Conservation (phyloP, 192 early-diverging fungal genomes). For the Coemansia sp. region DNA sequence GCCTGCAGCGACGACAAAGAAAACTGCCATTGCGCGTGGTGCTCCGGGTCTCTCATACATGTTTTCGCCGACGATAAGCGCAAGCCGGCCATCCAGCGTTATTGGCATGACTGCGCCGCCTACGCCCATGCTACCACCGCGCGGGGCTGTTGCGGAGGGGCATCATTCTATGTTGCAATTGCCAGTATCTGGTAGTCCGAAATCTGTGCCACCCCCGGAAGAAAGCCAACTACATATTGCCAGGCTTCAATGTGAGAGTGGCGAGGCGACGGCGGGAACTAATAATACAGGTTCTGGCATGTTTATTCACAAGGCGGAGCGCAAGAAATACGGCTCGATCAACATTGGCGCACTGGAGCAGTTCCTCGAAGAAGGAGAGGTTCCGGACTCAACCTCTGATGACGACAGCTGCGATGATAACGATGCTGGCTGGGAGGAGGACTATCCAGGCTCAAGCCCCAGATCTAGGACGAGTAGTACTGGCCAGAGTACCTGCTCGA, state of each 20-base stretch:
- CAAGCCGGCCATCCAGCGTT: conserved; percentile 51
- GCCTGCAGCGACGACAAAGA: conserved; percentile 30
- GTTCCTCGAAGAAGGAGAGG: conserved; percentile 49
- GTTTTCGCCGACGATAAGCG: conserved; percentile 46
- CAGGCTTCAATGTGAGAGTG: not conserved
- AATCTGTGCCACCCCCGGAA: not conserved
- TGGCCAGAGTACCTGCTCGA: conserved; percentile 30
- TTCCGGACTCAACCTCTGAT: conserved; percentile 46
- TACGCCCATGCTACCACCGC: not conserved
- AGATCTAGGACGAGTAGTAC: conserved; percentile 2
- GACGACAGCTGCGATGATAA: conserved; percentile 20
- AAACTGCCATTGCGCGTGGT: conserved; percentile 42
- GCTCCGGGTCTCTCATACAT: conserved; percentile 57
- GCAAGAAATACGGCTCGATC: conserved; percentile 35
- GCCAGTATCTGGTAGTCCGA: not conserved
- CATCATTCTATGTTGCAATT: not conserved
- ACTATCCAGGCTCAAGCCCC: conserved; percentile 15
- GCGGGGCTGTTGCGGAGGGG: not conserved
- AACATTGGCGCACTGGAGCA: conserved; percentile 50
- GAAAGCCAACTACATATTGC: conserved; percentile 1
- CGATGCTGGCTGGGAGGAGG: conserved; percentile 34
- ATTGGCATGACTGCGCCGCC: conserved; percentile 26
- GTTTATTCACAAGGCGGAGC: conserved; percentile 18
- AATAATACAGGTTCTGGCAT: not conserved
- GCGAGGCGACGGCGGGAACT: not conserved